Evolutionary conservation across 192 early-diverging fungal species (phyloP), one percentile per base, ranked within the genome.

Genomic region (Oehlia diaphana): DNA sequence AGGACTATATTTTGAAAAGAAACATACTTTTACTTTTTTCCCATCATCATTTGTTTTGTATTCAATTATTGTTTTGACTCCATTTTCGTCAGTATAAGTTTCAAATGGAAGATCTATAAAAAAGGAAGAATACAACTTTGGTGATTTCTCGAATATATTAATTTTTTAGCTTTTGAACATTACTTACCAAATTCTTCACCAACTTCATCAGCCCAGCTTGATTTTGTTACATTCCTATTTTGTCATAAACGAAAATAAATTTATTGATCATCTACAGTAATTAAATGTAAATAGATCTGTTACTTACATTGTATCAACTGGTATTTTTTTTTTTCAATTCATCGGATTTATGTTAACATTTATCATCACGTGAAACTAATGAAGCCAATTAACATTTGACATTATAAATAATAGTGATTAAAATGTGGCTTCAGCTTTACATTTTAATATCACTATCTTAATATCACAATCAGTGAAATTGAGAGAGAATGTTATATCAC

Each of bases 1-100:
- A 5, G 19, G 12, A 21, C 19, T 13, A 63, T 31, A n/a, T 53
- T 62, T 73, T 69, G 39, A 16, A 71, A 47, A 63, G 39, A n/a
- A 68, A 69, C 62, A 39, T 88, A 92, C 91, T 86, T 95, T 96
- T 67, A 98, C 95, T 87, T 92, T 95, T 83, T 96, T 94, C 82
- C 96, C 96, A 64, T 96, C 94, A 33, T 95, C 96, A 79, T 96
- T 97, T n/a, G 87, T 85, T 76, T 87, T 89, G 87, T 93, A 91
- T 86, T 95, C 93, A 58, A 94, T 89, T 70, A 95, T 88, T 9
- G 91, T 92, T 82, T 93, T 93, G 79, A 95, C 93, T 31, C 93
- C 95, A 77, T 96, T 92, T 72, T 91, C 90, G 58, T 92, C 91
- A 78, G 90, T 88, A 80, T 86, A 87, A 74, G 87, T 85, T 73